Base-by-base conservation (phyloP, 352 stramenopile species). In the Paralagenidium karlingii region DNA sequence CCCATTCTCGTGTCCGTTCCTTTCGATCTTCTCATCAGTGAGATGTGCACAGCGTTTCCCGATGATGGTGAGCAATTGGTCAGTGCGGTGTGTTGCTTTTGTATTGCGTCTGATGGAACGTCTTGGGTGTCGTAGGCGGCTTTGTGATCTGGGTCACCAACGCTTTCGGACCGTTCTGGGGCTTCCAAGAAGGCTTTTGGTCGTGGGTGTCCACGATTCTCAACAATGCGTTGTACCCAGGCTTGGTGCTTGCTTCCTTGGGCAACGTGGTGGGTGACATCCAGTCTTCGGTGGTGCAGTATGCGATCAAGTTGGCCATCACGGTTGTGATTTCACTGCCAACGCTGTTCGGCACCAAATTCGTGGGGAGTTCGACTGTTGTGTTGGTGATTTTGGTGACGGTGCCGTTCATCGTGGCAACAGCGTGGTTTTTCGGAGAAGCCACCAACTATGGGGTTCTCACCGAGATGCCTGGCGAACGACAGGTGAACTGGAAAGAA, bases 161-260 rank as follows among this genome's bases (percentile, higher is more conserved):
- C 45, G 83, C 87, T 0, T 95, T 95, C 66, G 87, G 87, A 2
- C 61, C 75, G 1, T 92, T 87, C 51, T 88, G 73, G 75, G 75
- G 57, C 12, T 90, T 84, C 48, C 70, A 87, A 52, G 75, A 79
- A 32, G 76, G 73, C 10, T 83, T 80, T 47, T 70, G 71, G 51
- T 70, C 58, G 20, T 96, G 87, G 86, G 59, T 96, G 21, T 80
- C 66, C 3, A 84, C 84, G 24, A 82, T 89, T 13, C 85, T 86
- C 24, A 86, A 97, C 60, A 96, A 96, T 55, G 77, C 84, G 7
- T 74, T 97, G 34, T 97, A 96, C 61, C 84, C 87, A 2, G 71
- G 82, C 18, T 60, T 96, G 11, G 58, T 61, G 0, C 53, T 77
- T 20, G 42, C 61, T 5, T 57, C 51, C 19, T 58, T 77, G 32